Evolutionary conservation across 129 eudicot species (phyloP), one percentile per base, ranked within the genome.

Genomic region (Flaveria linearis): DNA sequence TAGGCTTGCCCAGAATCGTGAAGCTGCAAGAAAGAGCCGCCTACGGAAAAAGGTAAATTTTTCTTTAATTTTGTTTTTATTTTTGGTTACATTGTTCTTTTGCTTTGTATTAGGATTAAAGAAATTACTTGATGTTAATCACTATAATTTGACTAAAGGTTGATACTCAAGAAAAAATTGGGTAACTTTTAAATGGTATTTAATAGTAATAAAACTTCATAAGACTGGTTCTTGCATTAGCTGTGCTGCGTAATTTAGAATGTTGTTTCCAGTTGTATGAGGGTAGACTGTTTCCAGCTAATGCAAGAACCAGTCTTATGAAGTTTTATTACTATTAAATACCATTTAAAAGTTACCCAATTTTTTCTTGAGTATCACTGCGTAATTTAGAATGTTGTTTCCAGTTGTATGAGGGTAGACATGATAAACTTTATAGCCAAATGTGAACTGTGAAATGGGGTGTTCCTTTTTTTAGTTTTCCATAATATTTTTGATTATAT

Each of bases 1-100:
- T 58, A 89, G 97, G 85, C 97, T 91, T 85, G 95, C 97, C 76
- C 97, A 91, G 81, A 91, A 91, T 80, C 97, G 97, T 77, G 97
- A 91, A 80, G 97, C 97, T 82, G 97, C 97, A 82, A 83, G 97
- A 75, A 91, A 91, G 76, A 91, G 97, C 82, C 92, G 97, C 60
- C 76, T 91, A 73, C 86, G 97, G 73, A 91, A 91, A 75, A 91
- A 91, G 53, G 97, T 91, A 55, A 61, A 72, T 78, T 72, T 76
- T 72, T 25, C 46, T 33, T 33, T 14, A 46, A 6, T 11, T 53
- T 13, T 8, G 17, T 47, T 12, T 9, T n/a, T 61, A 14, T 28
- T 16, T 30, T 63, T 63, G 15, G 20, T 30, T 30, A 30, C 20
- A 63, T 63, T 63, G 45, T 30, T 63, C 43, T 25, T 63, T 63